Evolutionary conservation across 495 filamentous ascomycete genomes (phyloP), one percentile per base, ranked within the genome.

Genomic region (Annulohypoxylon maeteangense): DNA sequence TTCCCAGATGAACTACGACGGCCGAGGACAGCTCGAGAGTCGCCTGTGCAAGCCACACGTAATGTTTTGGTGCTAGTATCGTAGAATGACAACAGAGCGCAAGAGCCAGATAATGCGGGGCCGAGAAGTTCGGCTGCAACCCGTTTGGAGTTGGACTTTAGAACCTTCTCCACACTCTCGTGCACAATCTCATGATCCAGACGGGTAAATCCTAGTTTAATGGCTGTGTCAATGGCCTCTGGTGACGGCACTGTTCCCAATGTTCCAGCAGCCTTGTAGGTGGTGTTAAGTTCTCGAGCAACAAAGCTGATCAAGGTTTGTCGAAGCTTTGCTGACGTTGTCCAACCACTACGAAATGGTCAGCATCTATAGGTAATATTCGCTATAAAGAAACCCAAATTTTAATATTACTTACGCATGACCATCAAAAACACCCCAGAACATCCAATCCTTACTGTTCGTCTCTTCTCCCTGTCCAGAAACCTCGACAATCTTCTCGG

Each of bases 341-440:
- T 97, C 95, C 95, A 99, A 72, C 95, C 95, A 27, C 93, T 94
- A 69, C n/a, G 18, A 34, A 38, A 50, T 32, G 47, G 47, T 82
- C 64, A 83, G 76, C 34, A 31, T 47, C 67, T 59, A 65, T 48
- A n/a, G n/a, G n/a, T n/a, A 61, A 51, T 53, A 3, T 42, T 7
- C 20, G 50, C 16, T 25, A 11, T 3, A 25, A 29, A 50, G 53
- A 25, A 16, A 12, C 14, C 16, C 16, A 18, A 50, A 10, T 20
- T 10, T 2, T 1, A 54, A 8, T 12, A 29, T 31, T 62, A 86
- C 87, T 78, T 80, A 94, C 93, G 92, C 91, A 80, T 99, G 95
- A 0, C 95, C 95, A 77, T 99, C 95, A 80, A 97, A 99, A 11
- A 99, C 94, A 40, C 93, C 95, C 96, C 96, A 99, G 78, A 99